Conservation (phyloP, 805 yeast species). For the Metschnikowia vanudenii region DNA sequence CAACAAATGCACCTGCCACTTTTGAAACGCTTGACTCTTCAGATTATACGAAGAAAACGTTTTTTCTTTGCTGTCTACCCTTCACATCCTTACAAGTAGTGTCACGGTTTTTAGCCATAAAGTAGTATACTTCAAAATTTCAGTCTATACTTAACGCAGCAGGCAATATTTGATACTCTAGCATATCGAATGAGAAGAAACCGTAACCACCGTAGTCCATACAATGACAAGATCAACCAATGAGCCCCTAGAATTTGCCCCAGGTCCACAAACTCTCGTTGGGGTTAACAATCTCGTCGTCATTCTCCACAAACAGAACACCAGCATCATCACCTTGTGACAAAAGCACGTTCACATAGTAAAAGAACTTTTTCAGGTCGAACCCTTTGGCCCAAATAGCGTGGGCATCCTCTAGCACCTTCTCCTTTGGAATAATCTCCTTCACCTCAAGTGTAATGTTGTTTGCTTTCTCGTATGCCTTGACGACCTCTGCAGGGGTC, state of each 20-base stretch:
- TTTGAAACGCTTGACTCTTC: no score
- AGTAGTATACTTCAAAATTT: no score
- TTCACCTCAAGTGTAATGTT: slow-evolving; percentile 29
- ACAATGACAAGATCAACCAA: no score
- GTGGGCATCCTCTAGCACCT: slow-evolving; percentile 30
- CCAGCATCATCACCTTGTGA: slow-evolving; percentile 45
- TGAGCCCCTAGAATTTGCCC: slow-evolving; percentile 37
- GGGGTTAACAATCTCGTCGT: slow-evolving; percentile 47
- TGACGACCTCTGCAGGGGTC: slow-evolving; percentile 37
- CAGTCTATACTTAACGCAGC: no score
- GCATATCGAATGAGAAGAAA: no score
- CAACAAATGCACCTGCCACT: no score
- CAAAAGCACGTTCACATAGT: slow-evolving; percentile 30
- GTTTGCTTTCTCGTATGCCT: slow-evolving; percentile 40
- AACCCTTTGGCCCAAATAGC: slow-evolving; percentile 29
- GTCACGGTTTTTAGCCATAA: no score
- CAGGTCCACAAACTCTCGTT: slow-evolving; percentile 44
- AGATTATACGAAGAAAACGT: no score
- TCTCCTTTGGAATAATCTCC: slow-evolving; percentile 23
- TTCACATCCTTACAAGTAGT: no score
- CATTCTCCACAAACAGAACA: slow-evolving; percentile 27
- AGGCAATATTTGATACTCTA: no score
- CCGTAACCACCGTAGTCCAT: no score
- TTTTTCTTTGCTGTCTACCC: no score
- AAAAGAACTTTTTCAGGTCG: slow-evolving; percentile 32